Evolutionary conservation across 176 grass and related monocot genomes (phyloP).

Genomic region (Tillandsia fasciculata): DNA sequence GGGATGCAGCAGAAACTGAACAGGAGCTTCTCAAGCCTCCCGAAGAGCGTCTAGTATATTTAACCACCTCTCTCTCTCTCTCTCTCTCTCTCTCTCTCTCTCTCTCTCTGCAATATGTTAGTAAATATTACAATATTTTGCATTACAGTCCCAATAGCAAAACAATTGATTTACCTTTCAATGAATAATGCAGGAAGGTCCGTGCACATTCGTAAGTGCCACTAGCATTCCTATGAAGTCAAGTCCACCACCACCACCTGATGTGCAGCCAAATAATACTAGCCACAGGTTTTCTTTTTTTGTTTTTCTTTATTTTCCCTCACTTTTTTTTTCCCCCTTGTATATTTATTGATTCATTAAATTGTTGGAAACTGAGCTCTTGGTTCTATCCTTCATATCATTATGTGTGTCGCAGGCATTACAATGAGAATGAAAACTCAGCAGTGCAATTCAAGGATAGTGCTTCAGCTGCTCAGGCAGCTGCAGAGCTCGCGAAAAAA

Average conservation of each 20-base stretch:
- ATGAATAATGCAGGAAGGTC: constrained; percentile 52
- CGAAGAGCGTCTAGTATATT: constrained; percentile 50
- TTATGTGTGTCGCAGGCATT: constrained; percentile 16
- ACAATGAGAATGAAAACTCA: constrained; percentile 25
- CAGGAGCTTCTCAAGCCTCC: constrained; percentile 81
- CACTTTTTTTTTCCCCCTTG: neutral
- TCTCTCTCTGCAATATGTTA: neutral
- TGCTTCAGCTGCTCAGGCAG: constrained; percentile 66
- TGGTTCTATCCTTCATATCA: neutral
- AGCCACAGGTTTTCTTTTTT: constrained; percentile 34
- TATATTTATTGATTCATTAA: constrained; percentile 2
- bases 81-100: no score
- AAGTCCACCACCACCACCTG: constrained; percentile 10
- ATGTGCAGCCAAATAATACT: constrained; percentile 23
- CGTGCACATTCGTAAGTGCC: constrained; percentile 48
- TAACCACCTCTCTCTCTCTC: constrained; percentile 6
- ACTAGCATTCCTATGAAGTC: constrained; percentile 51
- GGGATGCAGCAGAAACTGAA: constrained; percentile 71
- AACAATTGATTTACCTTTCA: constrained; percentile 21
- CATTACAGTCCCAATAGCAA: neutral
- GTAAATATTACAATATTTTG: neutral
- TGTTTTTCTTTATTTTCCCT: constrained; percentile 4
- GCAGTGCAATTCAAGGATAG: constrained; percentile 67
- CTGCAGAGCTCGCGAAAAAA: constrained; percentile 66
- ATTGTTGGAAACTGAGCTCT: neutral